Conservation (phyloP, 163 green algal genomes). For the Scenedesmus sp. region DNA sequence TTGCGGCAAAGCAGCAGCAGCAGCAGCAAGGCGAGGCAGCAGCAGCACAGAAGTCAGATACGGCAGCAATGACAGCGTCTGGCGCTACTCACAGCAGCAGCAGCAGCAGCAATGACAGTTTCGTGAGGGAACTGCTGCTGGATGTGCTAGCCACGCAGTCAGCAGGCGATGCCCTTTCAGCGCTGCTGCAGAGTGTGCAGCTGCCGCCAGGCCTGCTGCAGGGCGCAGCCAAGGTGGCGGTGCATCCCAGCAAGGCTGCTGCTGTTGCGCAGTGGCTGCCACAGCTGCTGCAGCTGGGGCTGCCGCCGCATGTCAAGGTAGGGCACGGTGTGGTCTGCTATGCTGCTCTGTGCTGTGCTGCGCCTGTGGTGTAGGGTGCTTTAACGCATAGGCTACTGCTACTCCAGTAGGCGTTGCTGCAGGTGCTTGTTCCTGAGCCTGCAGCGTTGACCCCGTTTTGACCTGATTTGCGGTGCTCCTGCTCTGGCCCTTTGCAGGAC, state of each 20-base stretch:
- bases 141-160: not conserved
- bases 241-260: slow-evolving; percentile 17
- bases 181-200: slow-evolving; percentile 1
- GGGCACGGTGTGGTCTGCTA: not conserved
- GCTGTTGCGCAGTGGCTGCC: not conserved
- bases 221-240: not conserved
- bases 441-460: not conserved
- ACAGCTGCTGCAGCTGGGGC: slow-evolving; percentile 21
- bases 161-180: not conserved
- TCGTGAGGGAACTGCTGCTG: not conserved
- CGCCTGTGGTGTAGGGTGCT: not conserved
- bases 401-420: too few species aligned
- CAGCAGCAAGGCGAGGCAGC: slow-evolving; percentile 16
- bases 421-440: not conserved
- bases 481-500: not conserved
- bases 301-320: slow-evolving; percentile 25
- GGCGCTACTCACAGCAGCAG: not conserved
- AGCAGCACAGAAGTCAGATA: not conserved
- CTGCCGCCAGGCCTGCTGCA: not conserved
- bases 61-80: not conserved
- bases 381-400: too few species aligned
- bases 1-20: not conserved
- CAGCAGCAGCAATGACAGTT: not conserved
- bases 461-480: not conserved
- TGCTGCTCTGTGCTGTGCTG: not conserved